Evolutionary conservation across 2,329 filamentous ascomycete genomes (phyloP), one percentile per base, ranked within the genome.

Genomic region (Penicillium rolfsii): DNA sequence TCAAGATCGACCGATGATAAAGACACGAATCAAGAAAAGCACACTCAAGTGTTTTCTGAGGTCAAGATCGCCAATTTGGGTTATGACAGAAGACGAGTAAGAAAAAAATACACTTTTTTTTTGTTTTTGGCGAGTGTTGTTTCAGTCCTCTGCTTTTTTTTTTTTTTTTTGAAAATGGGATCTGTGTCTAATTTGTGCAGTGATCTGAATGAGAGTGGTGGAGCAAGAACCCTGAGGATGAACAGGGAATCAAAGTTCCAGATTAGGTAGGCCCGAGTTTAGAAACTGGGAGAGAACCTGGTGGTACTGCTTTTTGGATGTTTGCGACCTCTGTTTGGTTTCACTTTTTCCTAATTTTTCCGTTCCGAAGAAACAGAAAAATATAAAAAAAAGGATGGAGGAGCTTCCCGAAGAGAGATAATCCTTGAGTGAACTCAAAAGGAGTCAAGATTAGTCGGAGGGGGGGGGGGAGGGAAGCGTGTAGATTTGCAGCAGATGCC

Each of bases 1-100:
- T 40, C 35, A 28, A 38, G 56, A 58, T 56, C 58, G 54, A 53
- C 50, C 61, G 52, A 52, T 50, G 50, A 55, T 58, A 24, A 24
- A 55, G 38, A 53, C 58, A 53, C 63, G 45, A 61, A 58, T 58
- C 60, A 59, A 71, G 71, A 75, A 76, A 74, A 74, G 56, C 73
- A 76, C 73, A 76, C 64, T 72, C 52, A 76, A 76, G 73, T 76
- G 73, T 75, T 76, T 75, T 71, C 69, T 62, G 61, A 4, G 55
- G 50, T n/a, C 36, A 30, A 57, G 57, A 60, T 52, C 50, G 58
- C 53, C 58, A 61, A 59, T 49, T 40, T 48, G 35, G 41, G 36
- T 35, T 41, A 55, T 43, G 57, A 48, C 43, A 57, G 41, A 33
- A 55, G 22, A 50, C 28, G 30, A 50, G 30, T 26, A 45, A 28